Evolutionary conservation across 495 filamentous ascomycete species (phyloP).

Genomic region (Xylaria longipes): DNA sequence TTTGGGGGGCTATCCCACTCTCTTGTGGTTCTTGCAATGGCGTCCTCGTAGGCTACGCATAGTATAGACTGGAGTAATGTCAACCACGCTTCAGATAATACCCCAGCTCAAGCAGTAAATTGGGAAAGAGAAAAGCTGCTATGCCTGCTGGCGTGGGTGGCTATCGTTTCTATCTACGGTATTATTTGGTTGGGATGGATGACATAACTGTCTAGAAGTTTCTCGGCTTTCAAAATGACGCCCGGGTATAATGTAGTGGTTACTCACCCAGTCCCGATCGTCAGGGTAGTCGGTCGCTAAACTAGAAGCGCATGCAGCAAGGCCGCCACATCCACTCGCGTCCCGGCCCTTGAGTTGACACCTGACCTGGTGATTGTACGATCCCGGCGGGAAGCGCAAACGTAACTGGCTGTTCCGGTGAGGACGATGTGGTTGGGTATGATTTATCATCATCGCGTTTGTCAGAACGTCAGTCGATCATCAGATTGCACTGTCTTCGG

Average conservation of each 20-base stretch:
- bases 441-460: constrained; percentile 23
- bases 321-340: background rate
- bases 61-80: background rate
- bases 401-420: constrained; percentile 18
- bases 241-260: background rate
- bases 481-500: constrained; percentile 10
- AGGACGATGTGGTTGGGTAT: constrained; percentile 19
- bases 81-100: background rate
- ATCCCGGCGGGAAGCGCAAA: constrained; percentile 8
- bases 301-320: constrained; percentile 17
- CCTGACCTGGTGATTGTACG: constrained; percentile 15
- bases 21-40: background rate
- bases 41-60: background rate
- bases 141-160: background rate
- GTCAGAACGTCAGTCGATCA: constrained; percentile 22
- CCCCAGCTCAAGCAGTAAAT: background rate
- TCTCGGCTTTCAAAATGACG: background rate
- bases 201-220: background rate
- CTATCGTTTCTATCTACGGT: background rate
- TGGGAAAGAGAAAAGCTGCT: background rate
- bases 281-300: background rate
- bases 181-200: background rate
- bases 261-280: background rate
- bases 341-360: background rate
- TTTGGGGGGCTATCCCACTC: background rate